Evolutionary conservation across 2,329 filamentous ascomycete genomes (phyloP).

Genomic region (Orbilia oligospora): DNA sequence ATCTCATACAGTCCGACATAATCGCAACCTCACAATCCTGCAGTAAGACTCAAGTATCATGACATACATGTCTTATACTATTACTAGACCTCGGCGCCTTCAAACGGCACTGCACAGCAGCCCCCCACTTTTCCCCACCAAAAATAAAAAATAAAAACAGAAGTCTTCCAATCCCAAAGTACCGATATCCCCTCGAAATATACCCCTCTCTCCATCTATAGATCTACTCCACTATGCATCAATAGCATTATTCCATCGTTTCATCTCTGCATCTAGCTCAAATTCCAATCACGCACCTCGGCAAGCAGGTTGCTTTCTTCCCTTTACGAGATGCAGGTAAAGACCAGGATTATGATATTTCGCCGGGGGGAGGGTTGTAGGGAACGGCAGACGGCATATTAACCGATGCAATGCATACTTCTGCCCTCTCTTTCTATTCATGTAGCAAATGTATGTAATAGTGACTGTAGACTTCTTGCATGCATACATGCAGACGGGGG

Average conservation of each 20-base stretch:
- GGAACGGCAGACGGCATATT: slow-evolving; percentile 17
- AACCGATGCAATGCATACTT: slow-evolving; percentile 29
- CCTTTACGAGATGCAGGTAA: slow-evolving; percentile 21
- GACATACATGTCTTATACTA: no score
- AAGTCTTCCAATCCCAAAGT: neutral
- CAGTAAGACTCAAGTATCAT: no score
- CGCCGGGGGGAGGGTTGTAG: neutral
- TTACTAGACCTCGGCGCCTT: neutral
- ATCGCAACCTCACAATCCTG: no score
- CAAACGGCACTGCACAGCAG: slow-evolving; percentile 4
- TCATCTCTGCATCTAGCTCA: slow-evolving; percentile 20
- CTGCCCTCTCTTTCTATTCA: neutral
- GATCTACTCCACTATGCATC: slow-evolving; percentile 12
- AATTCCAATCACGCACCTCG: neutral
- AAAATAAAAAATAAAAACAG: neutral
- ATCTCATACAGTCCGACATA: no score
- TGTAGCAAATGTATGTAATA: neutral
- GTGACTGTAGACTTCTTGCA: neutral
- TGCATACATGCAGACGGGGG: slow-evolving; percentile 17
- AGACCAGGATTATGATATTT: neutral
- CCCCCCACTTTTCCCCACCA: slow-evolving; percentile 10
- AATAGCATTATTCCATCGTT: slow-evolving; percentile 24
- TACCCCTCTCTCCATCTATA: slow-evolving; percentile 2
- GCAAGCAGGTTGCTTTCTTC: slow-evolving; percentile 1
- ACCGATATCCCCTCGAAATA: no score